A percentile compares a stretch with the other conserved stretches of the same genome.
These are phyloP conservation scores for Sambucus nigra DNA, from an alignment of 129 eudicot species.

Conservation along the genomic window DNA sequence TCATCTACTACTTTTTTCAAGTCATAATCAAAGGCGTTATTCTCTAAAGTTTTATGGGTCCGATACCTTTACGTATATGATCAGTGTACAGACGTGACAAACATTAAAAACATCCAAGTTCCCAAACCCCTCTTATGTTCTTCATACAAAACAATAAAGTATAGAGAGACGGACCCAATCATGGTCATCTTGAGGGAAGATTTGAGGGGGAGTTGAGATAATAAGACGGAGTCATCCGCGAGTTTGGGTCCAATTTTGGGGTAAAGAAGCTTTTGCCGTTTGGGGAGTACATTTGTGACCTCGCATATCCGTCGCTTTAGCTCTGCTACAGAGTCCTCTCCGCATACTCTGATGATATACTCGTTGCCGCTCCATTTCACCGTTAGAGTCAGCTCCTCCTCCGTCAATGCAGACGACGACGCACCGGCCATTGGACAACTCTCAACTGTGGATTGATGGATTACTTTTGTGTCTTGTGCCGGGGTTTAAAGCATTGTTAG, in stretches of 20 bases:
- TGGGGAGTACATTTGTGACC: conserved; percentile 78
- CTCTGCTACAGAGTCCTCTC: conserved; percentile 82
- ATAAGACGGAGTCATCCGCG: conserved; percentile 60
- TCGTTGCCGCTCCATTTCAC: conserved; percentile 97
- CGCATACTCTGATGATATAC: conserved; percentile 81
- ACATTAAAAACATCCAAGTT: no score
- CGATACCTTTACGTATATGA: no score
- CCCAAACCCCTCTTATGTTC: no score
- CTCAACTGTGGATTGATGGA: not conserved
- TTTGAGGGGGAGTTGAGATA: conserved; percentile 69
- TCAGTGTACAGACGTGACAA: no score
- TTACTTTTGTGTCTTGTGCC: not conserved
- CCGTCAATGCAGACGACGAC: conserved; percentile 61
- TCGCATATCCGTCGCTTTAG: conserved; percentile 82
- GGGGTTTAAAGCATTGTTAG: not conserved
- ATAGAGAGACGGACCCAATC: conserved; percentile 65
- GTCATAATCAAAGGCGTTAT: no score
- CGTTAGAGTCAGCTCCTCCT: conserved; percentile 85
- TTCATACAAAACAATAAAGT: no score
- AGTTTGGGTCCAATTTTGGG: conserved; percentile 85
- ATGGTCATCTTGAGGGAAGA: conserved; percentile 94
- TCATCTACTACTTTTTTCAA: no score
- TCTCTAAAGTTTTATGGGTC: no score
- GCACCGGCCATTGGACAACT: conserved; percentile 31
- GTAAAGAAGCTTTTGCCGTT: conserved; percentile 98